phyloP scores from a whole-genome alignment of 352 stramenopile species.

The Globisporangium okanoganense region DNA sequence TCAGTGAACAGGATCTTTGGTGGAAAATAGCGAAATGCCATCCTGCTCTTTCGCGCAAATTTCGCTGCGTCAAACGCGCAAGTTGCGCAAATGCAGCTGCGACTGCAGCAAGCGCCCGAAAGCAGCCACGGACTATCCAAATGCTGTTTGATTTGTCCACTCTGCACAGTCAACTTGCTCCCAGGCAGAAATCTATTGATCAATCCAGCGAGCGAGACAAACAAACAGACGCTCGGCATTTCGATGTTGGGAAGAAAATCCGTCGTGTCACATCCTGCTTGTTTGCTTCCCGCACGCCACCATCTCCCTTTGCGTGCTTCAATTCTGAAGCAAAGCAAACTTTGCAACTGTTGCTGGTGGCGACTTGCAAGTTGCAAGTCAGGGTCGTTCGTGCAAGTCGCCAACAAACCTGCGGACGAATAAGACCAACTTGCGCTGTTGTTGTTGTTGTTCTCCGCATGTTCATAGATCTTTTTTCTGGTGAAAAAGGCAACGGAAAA shows the following conservation, averaged over 20 bases:
- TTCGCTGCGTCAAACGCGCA: not conserved
- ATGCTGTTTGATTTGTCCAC: not conserved
- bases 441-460: not conserved
- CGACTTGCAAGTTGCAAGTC: not conserved
- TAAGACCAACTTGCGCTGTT: not conserved
- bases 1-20: not conserved
- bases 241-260: slow-evolving; percentile 3
- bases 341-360: not conserved
- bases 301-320: not conserved
- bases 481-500: not conserved
- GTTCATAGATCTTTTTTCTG: not conserved
- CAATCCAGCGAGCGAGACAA: not conserved
- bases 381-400: not conserved
- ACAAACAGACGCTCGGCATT: not conserved
- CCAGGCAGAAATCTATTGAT: not conserved
- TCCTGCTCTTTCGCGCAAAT: not conserved
- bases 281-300: not conserved
- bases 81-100: not conserved
- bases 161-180: not conserved
- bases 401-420: not conserved
- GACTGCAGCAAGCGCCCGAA: not conserved
- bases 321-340: slow-evolving; percentile 2
- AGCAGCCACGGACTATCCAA: not conserved
- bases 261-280: not conserved
- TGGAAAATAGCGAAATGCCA: not conserved